Evolutionary conservation across 495 filamentous ascomycete species (phyloP).

Genomic region (Achaetomiella virescens): DNA sequence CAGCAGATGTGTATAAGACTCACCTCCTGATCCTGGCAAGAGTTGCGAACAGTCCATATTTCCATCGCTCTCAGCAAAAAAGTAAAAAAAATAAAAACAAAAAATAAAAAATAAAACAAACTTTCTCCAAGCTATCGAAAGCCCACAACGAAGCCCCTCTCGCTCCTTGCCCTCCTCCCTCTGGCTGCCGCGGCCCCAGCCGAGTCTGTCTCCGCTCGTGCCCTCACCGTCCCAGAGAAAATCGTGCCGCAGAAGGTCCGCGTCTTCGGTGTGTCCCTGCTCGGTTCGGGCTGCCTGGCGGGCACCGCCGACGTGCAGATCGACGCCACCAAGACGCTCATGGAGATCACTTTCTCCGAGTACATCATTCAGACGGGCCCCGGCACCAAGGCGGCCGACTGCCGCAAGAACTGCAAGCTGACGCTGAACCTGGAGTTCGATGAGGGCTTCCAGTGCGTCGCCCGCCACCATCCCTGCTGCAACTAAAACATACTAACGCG

Average conservation of each 20-base stretch:
- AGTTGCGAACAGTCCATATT: too few species aligned
- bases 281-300: slow-evolving; percentile 17
- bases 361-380: slow-evolving; percentile 18
- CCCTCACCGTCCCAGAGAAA: neutral
- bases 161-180: slow-evolving; percentile 4
- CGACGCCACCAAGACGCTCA: slow-evolving; percentile 17
- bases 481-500: neutral
- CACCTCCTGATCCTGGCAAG: too few species aligned
- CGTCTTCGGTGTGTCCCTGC: slow-evolving; percentile 31
- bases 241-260: slow-evolving; percentile 18
- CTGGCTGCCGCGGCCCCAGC: slow-evolving; percentile 9
- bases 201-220: neutral
- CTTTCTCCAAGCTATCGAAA: neutral
- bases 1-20: too few species aligned
- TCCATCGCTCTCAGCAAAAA: too few species aligned
- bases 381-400: slow-evolving; percentile 13
- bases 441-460: slow-evolving; percentile 13
- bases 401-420: slow-evolving; percentile 22
- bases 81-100: too few species aligned
- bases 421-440: slow-evolving; percentile 19
- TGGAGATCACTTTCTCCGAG: slow-evolving; percentile 18
- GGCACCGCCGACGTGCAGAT: slow-evolving; percentile 18
- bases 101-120: too few species aligned
- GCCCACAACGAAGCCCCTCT: slow-evolving; percentile 2
- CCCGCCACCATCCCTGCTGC: neutral